These are phyloP conservation scores for Fusarium brachygibbosum DNA, from an alignment of 2,329 filamentous ascomycete species.

Conservation along the genomic window DNA sequence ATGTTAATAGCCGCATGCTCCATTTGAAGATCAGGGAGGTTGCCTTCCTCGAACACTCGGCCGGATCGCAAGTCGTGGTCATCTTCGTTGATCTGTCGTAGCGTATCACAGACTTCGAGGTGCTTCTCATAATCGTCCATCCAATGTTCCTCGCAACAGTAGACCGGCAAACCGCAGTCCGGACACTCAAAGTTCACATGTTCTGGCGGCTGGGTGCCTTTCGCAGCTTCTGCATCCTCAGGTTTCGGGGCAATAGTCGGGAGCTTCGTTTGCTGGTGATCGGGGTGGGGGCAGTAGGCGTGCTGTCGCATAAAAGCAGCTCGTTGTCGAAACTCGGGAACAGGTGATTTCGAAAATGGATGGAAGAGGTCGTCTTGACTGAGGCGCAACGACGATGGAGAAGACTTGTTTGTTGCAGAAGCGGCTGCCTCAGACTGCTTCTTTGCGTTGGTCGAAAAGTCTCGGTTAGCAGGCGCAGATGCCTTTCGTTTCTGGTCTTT, in stretches of 20 bases:
- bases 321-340: slow-evolving; percentile 86
- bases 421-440: slow-evolving; percentile 49
- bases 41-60: slow-evolving; percentile 92
- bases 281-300: slow-evolving; percentile 92
- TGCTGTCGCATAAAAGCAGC: slow-evolving; percentile 94
- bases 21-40: slow-evolving; percentile 89
- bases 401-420: slow-evolving; percentile 41
- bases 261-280: slow-evolving; percentile 81
- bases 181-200: slow-evolving; percentile 96
- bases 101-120: slow-evolving; percentile 89
- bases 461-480: slow-evolving; percentile 36
- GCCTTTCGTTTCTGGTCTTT: slow-evolving; percentile 43
- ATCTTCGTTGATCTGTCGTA: slow-evolving; percentile 96
- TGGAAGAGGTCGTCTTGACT: slow-evolving; percentile 90
- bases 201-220: slow-evolving; percentile 73
- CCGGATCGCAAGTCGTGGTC: slow-evolving; percentile 95
- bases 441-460: slow-evolving; percentile 52
- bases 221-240: slow-evolving; percentile 69
- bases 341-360: slow-evolving; percentile 88
- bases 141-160: slow-evolving; percentile 96
- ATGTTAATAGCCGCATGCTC: slow-evolving; percentile 96
- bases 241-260: slow-evolving; percentile 74
- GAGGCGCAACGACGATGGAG: slow-evolving; percentile 58
- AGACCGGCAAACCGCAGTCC: slow-evolving; percentile 93
- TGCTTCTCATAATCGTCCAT: slow-evolving; percentile 95